Percentiles rank a stretch among this genome's conserved stretches.
Evolutionary conservation across 352 stramenopile species (phyloP).

Genomic region (Globisporangium heterothallicum): DNA sequence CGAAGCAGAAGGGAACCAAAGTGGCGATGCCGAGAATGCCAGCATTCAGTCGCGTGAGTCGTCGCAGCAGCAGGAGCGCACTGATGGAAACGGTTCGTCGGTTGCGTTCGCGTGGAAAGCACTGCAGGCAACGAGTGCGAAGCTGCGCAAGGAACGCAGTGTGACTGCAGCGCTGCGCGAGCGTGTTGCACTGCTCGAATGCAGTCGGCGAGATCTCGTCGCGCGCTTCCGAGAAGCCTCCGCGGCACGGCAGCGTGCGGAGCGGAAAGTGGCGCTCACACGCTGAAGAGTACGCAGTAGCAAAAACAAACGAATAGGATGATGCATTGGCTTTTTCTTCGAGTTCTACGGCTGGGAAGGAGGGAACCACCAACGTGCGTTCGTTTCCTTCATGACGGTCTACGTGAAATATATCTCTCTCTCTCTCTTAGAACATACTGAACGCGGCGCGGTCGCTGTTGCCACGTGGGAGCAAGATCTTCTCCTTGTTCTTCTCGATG

Average conservation of each 20-base stretch:
- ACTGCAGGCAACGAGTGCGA: constrained; percentile 8
- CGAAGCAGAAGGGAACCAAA: background rate
- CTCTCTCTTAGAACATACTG: constrained; percentile 71
- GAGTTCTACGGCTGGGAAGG: no score
- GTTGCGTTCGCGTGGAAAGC: constrained; percentile 1
- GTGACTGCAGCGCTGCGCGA: constrained; percentile 4
- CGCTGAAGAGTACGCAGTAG: constrained; percentile 8
- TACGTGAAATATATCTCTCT: no score
- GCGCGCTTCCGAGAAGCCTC: constrained; percentile 10
- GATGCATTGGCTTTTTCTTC: no score
- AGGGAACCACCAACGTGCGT: no score
- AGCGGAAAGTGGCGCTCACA: constrained; percentile 8
- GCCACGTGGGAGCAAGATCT: constrained; percentile 70
- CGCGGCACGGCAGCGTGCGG: constrained; percentile 4
- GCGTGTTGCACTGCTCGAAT: constrained; percentile 11
- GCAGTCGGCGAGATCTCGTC: background rate
- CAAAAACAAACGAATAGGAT: no score
- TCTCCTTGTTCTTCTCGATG: constrained; percentile 76
- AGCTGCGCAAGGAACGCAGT: constrained; percentile 1
- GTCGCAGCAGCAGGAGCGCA: background rate
- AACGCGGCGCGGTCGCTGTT: constrained; percentile 60
- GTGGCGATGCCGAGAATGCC: background rate
- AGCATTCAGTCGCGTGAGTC: background rate
- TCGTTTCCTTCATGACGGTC: no score
- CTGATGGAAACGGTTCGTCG: background rate